Evolutionary conservation across 345 rosid species (phyloP).

Genomic region (Combretum micranthum): DNA sequence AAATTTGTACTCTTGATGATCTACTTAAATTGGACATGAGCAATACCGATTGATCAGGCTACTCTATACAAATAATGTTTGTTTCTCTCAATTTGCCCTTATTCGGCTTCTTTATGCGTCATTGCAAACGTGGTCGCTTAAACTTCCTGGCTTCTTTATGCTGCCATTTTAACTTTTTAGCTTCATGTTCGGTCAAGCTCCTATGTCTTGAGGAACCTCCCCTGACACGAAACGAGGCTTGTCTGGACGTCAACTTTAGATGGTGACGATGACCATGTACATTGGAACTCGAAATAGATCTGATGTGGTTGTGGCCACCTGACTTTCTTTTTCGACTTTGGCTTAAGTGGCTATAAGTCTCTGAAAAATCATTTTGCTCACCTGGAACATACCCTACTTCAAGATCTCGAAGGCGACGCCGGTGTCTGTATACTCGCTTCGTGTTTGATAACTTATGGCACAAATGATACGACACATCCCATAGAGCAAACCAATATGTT

Average conservation of each 20-base stretch:
- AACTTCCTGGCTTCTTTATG: slow-evolving; percentile 10
- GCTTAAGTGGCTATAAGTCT: slow-evolving; percentile 2
- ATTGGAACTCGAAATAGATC: background rate
- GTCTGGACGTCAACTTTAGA: slow-evolving; percentile 26
- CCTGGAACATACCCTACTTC: slow-evolving; percentile 25
- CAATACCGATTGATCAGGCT: background rate
- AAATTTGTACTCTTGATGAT: no score
- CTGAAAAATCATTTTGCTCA: slow-evolving; percentile 14
- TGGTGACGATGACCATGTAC: slow-evolving; percentile 16
- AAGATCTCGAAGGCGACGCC: slow-evolving; percentile 27
- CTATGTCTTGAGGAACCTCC: slow-evolving; percentile 35
- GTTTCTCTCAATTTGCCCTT: background rate
- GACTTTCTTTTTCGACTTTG: slow-evolving; percentile 19
- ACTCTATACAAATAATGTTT: background rate
- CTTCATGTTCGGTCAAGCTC: slow-evolving; percentile 23
- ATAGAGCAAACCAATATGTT: slow-evolving; percentile 43
- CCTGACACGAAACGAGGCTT: slow-evolving; percentile 25
- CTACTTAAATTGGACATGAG: no score
- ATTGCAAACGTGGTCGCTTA: slow-evolving; percentile 19
- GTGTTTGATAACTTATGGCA: slow-evolving; percentile 44
- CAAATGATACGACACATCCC: slow-evolving; percentile 35
- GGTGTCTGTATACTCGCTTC: slow-evolving; percentile 23
- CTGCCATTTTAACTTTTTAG: slow-evolving; percentile 2
- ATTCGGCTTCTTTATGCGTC: background rate
- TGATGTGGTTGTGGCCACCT: background rate